A percentile compares a stretch with the other conserved stretches of the same genome.
Evolutionary conservation across 2,329 filamentous ascomycete genomes (phyloP).

Genomic region (Colletotrichum sp.): DNA sequence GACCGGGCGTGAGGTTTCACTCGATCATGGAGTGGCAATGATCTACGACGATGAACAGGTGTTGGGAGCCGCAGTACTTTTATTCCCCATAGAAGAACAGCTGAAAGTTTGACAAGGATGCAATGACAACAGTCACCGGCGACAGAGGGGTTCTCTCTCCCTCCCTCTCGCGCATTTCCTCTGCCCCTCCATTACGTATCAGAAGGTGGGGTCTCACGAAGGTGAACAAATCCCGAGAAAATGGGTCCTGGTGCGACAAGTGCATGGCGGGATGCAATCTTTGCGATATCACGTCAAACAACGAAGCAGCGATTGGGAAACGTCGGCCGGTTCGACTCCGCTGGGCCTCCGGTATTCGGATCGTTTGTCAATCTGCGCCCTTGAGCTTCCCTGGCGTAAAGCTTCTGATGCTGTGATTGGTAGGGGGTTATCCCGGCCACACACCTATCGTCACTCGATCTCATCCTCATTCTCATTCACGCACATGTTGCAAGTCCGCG

Average conservation of each 20-base stretch:
- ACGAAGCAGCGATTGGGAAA: not conserved
- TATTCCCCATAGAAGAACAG: not conserved
- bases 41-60: not conserved
- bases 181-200: slow-evolving; percentile 14
- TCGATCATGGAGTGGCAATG: not conserved
- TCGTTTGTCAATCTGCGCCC: not conserved
- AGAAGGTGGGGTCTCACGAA: slow-evolving; percentile 5
- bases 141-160: not conserved
- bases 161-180: not conserved
- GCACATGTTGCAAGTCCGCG: not conserved
- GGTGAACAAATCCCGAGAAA: slow-evolving; percentile 8
- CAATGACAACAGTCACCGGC: not conserved
- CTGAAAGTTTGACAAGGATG: not conserved
- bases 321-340: not conserved
- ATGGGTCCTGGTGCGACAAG: slow-evolving; percentile 19
- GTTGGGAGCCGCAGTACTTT: not conserved
- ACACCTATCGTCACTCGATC: not conserved
- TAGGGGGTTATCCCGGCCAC: not conserved
- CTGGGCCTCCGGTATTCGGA: slow-evolving; percentile 1
- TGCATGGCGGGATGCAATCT: slow-evolving; percentile 8
- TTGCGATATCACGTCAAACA: slow-evolving; percentile 5
- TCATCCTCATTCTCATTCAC: not conserved
- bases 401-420: not conserved
- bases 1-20: not conserved
- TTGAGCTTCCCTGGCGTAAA: not conserved